Conservation (phyloP, 2,329 filamentous ascomycete genomes). For the Fusarium decemcellulare region DNA sequence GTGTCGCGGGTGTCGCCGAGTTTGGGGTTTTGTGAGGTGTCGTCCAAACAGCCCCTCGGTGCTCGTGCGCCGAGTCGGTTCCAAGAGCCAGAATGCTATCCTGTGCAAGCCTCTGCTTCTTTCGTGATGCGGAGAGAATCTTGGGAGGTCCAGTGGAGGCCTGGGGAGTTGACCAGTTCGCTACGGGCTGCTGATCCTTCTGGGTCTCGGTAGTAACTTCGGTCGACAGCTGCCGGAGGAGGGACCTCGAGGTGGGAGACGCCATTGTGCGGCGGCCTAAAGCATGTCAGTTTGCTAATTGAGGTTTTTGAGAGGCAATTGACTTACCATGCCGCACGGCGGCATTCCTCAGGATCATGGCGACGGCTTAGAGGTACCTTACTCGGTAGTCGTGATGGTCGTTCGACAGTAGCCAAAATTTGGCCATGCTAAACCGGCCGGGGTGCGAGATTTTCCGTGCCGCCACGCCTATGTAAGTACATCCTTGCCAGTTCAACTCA, state of each 20-base stretch:
- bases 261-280: slow-evolving; percentile 69
- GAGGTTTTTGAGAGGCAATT: slow-evolving; percentile 15
- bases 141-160: slow-evolving; percentile 39
- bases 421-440: slow-evolving; percentile 37
- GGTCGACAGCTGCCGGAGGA: slow-evolving; percentile 52
- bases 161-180: slow-evolving; percentile 43
- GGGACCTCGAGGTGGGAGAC: slow-evolving; percentile 56
- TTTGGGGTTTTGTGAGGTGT: slow-evolving; percentile 49
- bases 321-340: slow-evolving; percentile 68
- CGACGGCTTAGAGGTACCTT: slow-evolving; percentile 45
- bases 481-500: slow-evolving; percentile 1
- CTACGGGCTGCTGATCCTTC: slow-evolving; percentile 16
- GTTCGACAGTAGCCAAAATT: slow-evolving; percentile 48
- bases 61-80: slow-evolving; percentile 53
- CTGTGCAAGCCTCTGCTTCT: slow-evolving; percentile 53
- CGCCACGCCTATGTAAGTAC: slow-evolving; percentile 16
- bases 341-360: slow-evolving; percentile 71
- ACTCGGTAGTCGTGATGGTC: slow-evolving; percentile 36
- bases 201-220: slow-evolving; percentile 31
- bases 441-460: slow-evolving; percentile 44
- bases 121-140: slow-evolving; percentile 44
- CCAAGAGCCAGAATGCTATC: slow-evolving; percentile 53
- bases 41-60: slow-evolving; percentile 52
- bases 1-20: slow-evolving; percentile 54
- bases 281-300: slow-evolving; percentile 25